Percentiles rank a stretch among this genome's conserved stretches.
Conservation (phyloP, 441 rosid species). For the Pelargonium australe region DNA sequence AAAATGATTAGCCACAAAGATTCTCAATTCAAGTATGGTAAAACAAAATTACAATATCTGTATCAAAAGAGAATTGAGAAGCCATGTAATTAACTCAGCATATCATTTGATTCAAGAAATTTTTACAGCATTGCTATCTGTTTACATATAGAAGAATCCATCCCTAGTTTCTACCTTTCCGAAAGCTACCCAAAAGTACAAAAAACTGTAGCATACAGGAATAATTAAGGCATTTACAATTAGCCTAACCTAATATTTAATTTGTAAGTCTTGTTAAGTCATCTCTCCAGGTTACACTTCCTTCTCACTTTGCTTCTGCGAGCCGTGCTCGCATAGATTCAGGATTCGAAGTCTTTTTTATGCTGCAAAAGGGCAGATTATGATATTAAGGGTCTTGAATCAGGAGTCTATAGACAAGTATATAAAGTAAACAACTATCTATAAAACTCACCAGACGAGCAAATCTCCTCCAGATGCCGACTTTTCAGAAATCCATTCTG, state of each 20-base stretch:
- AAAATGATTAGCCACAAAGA: too few relatives aligned
- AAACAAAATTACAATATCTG: too few relatives aligned
- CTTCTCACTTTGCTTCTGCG: constrained; percentile 41
- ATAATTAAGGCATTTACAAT: constrained; percentile 21
- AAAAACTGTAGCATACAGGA: not conserved
- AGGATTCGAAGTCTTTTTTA: constrained; percentile 41
- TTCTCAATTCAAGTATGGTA: too few relatives aligned
- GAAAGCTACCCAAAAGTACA: too few relatives aligned
- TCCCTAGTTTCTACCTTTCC: too few relatives aligned
- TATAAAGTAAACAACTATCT: not conserved
- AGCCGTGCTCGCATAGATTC: constrained; percentile 35
- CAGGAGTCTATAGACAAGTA: not conserved
- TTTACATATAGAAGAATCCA: too few relatives aligned
- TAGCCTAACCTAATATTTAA: not conserved
- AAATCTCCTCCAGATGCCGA: constrained; percentile 49
- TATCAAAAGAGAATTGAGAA: too few relatives aligned
- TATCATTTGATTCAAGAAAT: too few relatives aligned
- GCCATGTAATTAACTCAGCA: too few relatives aligned
- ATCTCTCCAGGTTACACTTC: not conserved
- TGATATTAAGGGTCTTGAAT: not conserved
- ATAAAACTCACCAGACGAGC: constrained; percentile 53
- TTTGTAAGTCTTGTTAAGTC: not conserved
- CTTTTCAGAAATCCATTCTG: constrained; percentile 37
- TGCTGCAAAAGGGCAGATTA: constrained; percentile 32
- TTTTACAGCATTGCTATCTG: too few relatives aligned